Evolutionary conservation across 2,329 filamentous ascomycete genomes (phyloP).

Genomic region (Xylaria polymorpha): DNA sequence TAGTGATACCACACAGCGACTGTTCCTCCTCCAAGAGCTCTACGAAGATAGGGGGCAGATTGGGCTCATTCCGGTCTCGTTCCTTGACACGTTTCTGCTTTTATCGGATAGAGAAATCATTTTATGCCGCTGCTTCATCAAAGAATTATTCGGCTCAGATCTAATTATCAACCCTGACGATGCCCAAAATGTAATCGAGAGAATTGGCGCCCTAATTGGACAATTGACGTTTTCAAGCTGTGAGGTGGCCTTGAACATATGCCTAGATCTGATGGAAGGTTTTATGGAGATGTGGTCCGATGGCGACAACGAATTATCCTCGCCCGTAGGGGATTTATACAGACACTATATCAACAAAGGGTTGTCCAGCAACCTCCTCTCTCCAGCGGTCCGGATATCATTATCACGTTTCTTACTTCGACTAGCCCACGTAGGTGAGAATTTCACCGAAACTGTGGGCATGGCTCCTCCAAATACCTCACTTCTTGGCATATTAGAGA

Average conservation of each 20-base stretch:
- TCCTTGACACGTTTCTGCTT: constrained; percentile 62
- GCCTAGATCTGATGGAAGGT: constrained; percentile 74
- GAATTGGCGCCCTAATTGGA: constrained; percentile 63
- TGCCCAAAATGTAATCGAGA: constrained; percentile 61
- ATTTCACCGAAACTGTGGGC: constrained; percentile 71
- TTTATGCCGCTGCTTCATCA: constrained; percentile 61
- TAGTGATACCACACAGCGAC: constrained; percentile 58
- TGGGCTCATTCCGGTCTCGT: constrained; percentile 62
- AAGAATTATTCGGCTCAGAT: constrained; percentile 66
- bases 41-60: constrained; percentile 58
- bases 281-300: constrained; percentile 73
- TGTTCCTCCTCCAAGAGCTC: constrained; percentile 59
- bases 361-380: constrained; percentile 75
- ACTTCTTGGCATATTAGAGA: constrained; percentile 77
- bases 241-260: constrained; percentile 76
- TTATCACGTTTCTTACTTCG: constrained; percentile 76
- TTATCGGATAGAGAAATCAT: constrained; percentile 66
- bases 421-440: constrained; percentile 73
- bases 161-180: constrained; percentile 61
- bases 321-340: constrained; percentile 80
- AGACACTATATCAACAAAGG: constrained; percentile 77
- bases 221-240: constrained; percentile 75
- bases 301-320: constrained; percentile 68
- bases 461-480: constrained; percentile 73
- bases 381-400: constrained; percentile 73